These are phyloP conservation scores for Nothophaeocryptopus gaeumannii DNA, from an alignment of 2,329 filamentous ascomycete genomes.

Conservation along the genomic window DNA sequence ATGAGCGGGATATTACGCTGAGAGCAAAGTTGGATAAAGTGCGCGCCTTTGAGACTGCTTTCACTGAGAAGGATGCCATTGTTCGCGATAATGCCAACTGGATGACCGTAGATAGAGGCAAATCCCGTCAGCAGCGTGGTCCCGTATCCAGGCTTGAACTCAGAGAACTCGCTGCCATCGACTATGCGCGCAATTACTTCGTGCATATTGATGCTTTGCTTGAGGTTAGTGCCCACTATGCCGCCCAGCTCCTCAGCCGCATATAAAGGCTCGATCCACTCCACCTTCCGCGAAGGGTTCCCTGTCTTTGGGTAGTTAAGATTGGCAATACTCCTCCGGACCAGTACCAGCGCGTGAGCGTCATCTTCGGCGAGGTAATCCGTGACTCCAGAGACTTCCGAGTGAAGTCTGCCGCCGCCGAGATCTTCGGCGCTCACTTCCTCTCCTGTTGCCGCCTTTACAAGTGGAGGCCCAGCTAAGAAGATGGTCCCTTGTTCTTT, in stretches of 20 bases:
- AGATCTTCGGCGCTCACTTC: conserved; percentile 86
- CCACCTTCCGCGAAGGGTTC: conserved; percentile 37
- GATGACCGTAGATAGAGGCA: conserved; percentile 82
- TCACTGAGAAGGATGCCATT: conserved; percentile 92
- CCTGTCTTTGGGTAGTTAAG: conserved; percentile 72
- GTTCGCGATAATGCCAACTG: conserved; percentile 90
- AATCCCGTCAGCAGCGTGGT: conserved; percentile 84
- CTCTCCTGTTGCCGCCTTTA: conserved; percentile 94
- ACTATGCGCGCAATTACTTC: conserved; percentile 92
- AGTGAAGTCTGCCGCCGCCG: conserved; percentile 85
- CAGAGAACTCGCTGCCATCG: conserved; percentile 82
- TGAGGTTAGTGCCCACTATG: conserved; percentile 85
- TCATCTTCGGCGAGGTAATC: conserved; percentile 95
- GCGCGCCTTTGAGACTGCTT: conserved; percentile 86
- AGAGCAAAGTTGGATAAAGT: conserved; percentile 93
- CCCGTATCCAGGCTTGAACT: conserved; percentile 93
- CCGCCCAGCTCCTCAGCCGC: conserved; percentile 76
- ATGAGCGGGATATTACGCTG: conserved; percentile 86
- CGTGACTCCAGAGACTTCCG: conserved; percentile 85
- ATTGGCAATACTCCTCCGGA: conserved; percentile 78
- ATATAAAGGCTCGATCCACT: conserved; percentile 74
- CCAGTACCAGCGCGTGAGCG: conserved; percentile 83
- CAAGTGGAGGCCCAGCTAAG: conserved; percentile 86
- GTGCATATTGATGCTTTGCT: conserved; percentile 78
- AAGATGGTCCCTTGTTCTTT: conserved; percentile 96